Base-by-base conservation (phyloP, 23 red algal species). In the Agarophyton chilense region DNA sequence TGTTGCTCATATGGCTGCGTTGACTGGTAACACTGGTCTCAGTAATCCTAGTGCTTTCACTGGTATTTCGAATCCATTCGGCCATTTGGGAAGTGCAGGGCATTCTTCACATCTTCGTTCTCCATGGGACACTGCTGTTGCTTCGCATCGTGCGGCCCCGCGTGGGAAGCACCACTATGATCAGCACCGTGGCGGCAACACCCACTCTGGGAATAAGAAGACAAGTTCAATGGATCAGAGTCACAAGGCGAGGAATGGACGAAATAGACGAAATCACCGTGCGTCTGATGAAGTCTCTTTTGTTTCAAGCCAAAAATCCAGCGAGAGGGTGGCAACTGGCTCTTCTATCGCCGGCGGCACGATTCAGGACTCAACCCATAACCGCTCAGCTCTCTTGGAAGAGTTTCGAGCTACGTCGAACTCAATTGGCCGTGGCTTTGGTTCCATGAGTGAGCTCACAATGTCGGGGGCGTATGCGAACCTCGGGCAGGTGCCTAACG, bases 1-100 rank as follows among this genome's bases (percentile, higher is more conserved):
- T 24, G 52, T 85, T 1, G 91, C 91, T 47, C 91, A 87, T 33
- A 94, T 94, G 79, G 91, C 91, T 47, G 91, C 91, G 25, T 65
- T 94, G 28, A 94, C 74, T 26, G 85, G 85, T 7, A 89, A 61
- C 26, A 53, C 85, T 12, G 85, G 52, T 77, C 56, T 77, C 39
- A 57, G 31, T 71, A 63, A 60, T 19, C 44, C 67, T 16, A 58
- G 43, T 60, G 51, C 68, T 0, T 49, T 89, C 17, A 17, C 85
- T 34, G 70, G 25, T 4, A 22, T 47, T 10, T 71, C 63, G 29
- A 80, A 80, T 50, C 33, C 33, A 31, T 80, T 58, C 36, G 21
- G 33, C 26, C 77, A 80, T 56, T 8, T 80, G 43, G 54, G 54
- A 55, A 85, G 50, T 71, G 68, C 71, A 14, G 52, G 41, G 41